A percentile compares a stretch with the other conserved stretches of the same genome.
Conservation (phyloP, 371 early-diverging fungal genomes). For the Rhizopus stolonifer region DNA sequence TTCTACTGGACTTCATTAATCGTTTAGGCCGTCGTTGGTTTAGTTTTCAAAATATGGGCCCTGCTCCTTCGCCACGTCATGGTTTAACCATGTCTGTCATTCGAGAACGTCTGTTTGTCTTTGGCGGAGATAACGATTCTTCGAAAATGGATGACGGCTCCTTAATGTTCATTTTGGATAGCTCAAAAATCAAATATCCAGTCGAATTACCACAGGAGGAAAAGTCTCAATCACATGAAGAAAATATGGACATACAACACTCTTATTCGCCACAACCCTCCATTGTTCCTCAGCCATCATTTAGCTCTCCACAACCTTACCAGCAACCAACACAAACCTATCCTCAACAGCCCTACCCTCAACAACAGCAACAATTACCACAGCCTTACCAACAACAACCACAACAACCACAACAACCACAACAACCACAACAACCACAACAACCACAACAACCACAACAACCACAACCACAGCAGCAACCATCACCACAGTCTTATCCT, state of each 20-base stretch:
- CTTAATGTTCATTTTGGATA: conserved; percentile 63
- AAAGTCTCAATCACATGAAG: conserved; percentile 17
- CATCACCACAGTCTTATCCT: neutral
- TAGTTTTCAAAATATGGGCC: conserved; percentile 72
- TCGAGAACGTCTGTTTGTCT: conserved; percentile 60
- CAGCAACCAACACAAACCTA: neutral
- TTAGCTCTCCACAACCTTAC: conserved; percentile 1
- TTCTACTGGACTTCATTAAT: neutral
- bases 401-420: conserved; percentile 4
- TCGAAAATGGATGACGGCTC: conserved; percentile 54
- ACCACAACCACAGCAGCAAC: neutral
- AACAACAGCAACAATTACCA: conserved; percentile 6
- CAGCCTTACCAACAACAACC: neutral
- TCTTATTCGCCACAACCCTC: conserved; percentile 12
- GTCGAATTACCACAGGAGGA: conserved; percentile 32
- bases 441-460: conserved; percentile 2
- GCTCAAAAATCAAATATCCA: conserved; percentile 73
- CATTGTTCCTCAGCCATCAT: conserved; percentile 14
- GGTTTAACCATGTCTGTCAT: conserved; percentile 65
- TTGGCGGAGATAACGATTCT: conserved; percentile 63
- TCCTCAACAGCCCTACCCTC: conserved; percentile 27
- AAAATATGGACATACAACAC: conserved; percentile 23
- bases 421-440: conserved; percentile 1
- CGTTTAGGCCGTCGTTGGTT: conserved; percentile 54
- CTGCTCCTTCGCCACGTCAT: conserved; percentile 65